Conservation (phyloP, 805 yeast genomes). For the Starmerella etchellsii region DNA sequence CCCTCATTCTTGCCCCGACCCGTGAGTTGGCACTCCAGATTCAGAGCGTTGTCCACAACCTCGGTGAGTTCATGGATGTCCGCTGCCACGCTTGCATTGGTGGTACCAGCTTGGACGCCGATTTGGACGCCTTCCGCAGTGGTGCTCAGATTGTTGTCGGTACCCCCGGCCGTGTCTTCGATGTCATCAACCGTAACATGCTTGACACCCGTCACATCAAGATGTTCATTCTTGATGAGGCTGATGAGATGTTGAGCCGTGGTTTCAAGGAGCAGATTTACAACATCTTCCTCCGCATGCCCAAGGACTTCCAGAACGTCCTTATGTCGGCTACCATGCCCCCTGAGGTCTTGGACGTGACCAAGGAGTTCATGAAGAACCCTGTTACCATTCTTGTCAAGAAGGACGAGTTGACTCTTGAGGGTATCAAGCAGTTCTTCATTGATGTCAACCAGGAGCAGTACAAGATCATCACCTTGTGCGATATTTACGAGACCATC, state of each 20-base stretch:
- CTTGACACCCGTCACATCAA: slow-evolving; percentile 72
- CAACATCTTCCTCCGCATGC: slow-evolving; percentile 80
- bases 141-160: slow-evolving; percentile 94
- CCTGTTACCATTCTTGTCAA: slow-evolving; percentile 90
- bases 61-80: slow-evolving; percentile 82
- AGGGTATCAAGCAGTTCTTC: slow-evolving; percentile 88
- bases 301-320: slow-evolving; percentile 83
- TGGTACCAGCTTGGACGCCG: slow-evolving; percentile 84
- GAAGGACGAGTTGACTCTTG: slow-evolving; percentile 88
- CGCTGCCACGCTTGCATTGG: slow-evolving; percentile 96
- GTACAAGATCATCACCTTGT: slow-evolving; percentile 86
- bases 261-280: slow-evolving; percentile 95
- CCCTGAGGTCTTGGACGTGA: slow-evolving; percentile 78
- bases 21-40: slow-evolving; percentile 96
- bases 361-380: slow-evolving; percentile 85
- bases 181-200: slow-evolving; percentile 84
- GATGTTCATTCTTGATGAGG: slow-evolving; percentile 95
- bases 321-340: slow-evolving; percentile 93
- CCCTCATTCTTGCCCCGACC: slow-evolving; percentile 90
- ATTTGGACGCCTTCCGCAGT: slow-evolving; percentile 65
- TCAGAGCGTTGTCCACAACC: slow-evolving; percentile 78
- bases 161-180: slow-evolving; percentile 95
- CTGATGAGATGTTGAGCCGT: slow-evolving; percentile 86
- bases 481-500: slow-evolving; percentile 88
- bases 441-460: slow-evolving; percentile 86